These are phyloP conservation scores for Guillardia theta DNA, from an alignment of 78 protist genomes.

Conservation along the genomic window DNA sequence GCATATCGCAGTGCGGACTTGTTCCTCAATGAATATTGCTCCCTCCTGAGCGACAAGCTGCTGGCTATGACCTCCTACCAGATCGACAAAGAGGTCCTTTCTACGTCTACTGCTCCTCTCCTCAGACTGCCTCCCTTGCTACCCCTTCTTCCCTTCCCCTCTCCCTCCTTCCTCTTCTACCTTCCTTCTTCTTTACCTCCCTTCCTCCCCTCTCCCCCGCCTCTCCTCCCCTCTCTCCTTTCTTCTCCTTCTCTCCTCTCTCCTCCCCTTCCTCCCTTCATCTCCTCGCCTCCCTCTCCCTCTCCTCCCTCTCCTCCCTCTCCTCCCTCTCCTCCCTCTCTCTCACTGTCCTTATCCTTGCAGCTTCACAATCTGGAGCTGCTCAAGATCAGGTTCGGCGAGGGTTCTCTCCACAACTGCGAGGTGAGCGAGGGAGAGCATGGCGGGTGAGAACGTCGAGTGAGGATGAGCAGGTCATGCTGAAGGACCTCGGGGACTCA, in stretches of 20 bases:
- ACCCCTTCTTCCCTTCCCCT: background rate
- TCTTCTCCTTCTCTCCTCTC: background rate
- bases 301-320: background rate
- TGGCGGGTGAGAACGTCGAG: background rate
- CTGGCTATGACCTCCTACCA: slow-evolving; percentile 8
- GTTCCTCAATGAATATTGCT: slow-evolving; percentile 28
- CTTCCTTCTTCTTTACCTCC: background rate
- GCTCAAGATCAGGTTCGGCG: slow-evolving; percentile 45
- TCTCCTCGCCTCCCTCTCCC: background rate
- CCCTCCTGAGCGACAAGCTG: background rate
- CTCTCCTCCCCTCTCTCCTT: background rate
- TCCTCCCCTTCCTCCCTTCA: background rate
- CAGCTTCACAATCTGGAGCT: slow-evolving; percentile 32
- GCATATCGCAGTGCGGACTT: background rate
- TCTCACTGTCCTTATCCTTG: background rate
- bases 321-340: background rate
- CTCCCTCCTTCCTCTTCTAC: background rate
- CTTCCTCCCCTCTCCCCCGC: background rate
- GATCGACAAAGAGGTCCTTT: background rate
- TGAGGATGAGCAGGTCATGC: background rate
- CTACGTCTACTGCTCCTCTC: background rate
- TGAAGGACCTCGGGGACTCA: background rate
- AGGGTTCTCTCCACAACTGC: slow-evolving; percentile 22
- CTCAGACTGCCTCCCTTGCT: background rate
- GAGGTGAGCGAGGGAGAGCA: background rate